phyloP scores from a whole-genome alignment of 371 early-diverging fungal genomes.

The Rhizopus delemar region DNA sequence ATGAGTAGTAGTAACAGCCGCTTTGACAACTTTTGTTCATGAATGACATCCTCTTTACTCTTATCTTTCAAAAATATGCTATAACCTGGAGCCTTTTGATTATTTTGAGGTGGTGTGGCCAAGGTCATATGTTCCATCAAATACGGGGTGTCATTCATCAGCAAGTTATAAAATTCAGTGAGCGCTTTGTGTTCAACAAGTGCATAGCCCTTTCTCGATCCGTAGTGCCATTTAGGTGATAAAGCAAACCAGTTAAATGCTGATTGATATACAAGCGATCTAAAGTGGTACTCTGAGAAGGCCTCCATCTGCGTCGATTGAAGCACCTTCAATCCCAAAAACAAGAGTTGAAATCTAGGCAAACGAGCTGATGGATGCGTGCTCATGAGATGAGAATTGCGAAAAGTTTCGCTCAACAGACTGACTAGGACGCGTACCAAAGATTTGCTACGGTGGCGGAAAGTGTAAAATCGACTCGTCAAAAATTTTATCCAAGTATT shows the following conservation, averaged over 20 bases:
- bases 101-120: constrained; percentile 32
- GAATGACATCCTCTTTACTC: constrained; percentile 28
- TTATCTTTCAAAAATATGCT: constrained; percentile 49
- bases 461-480: constrained; percentile 78
- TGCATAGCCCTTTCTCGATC: constrained; percentile 68
- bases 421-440: constrained; percentile 75
- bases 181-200: constrained; percentile 69
- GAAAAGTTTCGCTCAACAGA: constrained; percentile 75
- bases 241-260: constrained; percentile 78
- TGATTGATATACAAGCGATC: constrained; percentile 60
- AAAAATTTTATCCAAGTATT: constrained; percentile 85
- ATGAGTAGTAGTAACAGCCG: constrained; percentile 69
- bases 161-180: constrained; percentile 63
- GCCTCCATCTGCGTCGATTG: constrained; percentile 70
- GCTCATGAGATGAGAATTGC: constrained; percentile 60
- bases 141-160: constrained; percentile 68
- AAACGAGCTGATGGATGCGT: constrained; percentile 77
- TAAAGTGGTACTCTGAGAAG: constrained; percentile 63
- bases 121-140: constrained; percentile 55
- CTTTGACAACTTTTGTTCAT: constrained; percentile 25
- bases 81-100: constrained; percentile 43
- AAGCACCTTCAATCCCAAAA: constrained; percentile 76
- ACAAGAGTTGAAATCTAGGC: constrained; percentile 77
- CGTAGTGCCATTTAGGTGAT: constrained; percentile 69
- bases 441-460: constrained; percentile 73